A percentile compares a stretch with the other conserved stretches of the same genome.
These are phyloP conservation scores for Cyclotella kingstonii DNA, from an alignment of 108 stramenopile genomes.

Conservation along the genomic window DNA sequence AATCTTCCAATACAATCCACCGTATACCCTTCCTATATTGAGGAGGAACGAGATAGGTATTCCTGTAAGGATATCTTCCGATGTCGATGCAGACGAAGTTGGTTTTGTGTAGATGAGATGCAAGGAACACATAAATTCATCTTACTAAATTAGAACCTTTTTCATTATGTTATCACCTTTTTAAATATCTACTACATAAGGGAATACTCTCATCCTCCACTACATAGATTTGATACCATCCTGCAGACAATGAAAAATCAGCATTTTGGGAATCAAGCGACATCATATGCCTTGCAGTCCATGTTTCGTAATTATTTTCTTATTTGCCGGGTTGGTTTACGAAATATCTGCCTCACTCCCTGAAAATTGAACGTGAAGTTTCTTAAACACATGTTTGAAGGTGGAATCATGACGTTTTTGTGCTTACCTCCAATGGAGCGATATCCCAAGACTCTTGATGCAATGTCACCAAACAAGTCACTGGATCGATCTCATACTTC, in stretches of 20 bases:
- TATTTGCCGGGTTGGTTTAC: conserved; percentile 59
- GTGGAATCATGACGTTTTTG: too few species aligned
- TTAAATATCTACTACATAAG: not conserved
- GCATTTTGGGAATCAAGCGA: too few species aligned
- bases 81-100: conserved; percentile 11
- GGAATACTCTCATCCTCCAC: not conserved
- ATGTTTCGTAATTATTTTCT: too few species aligned
- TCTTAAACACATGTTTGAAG: not conserved
- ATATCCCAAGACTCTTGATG: conserved; percentile 85
- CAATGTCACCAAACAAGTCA: conserved; percentile 60
- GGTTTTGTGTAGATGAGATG: not conserved
- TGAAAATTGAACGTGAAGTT: not conserved
- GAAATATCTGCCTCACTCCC: conserved; percentile 83
- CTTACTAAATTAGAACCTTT: not conserved
- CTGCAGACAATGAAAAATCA: too few species aligned
- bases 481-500: conserved; percentile 65
- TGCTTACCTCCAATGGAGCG: conserved; percentile 63
- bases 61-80: conserved; percentile 46
- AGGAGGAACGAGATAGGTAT: conserved; percentile 88
- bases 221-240: too few species aligned
- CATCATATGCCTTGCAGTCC: too few species aligned
- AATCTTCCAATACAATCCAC: conserved; percentile 94
- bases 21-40: conserved; percentile 90
- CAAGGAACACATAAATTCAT: not conserved
- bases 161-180: not conserved